These are phyloP conservation scores for Podospora anserina DNA, from an alignment of 495 filamentous ascomycete species.

Conservation along the genomic window DNA sequence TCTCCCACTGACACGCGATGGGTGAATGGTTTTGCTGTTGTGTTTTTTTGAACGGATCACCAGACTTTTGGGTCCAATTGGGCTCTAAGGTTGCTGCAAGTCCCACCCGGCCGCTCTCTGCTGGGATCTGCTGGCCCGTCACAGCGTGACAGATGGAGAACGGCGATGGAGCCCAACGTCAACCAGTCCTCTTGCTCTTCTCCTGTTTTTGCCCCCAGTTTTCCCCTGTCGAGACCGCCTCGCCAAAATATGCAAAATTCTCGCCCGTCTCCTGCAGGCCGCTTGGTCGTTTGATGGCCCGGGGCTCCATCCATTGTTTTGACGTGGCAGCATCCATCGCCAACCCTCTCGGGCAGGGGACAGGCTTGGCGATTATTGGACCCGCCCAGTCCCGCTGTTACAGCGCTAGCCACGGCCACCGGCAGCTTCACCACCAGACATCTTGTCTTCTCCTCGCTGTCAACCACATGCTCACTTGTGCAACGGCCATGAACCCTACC, in stretches of 20 bases:
- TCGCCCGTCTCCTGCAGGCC: slow-evolving; percentile 19
- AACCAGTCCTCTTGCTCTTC: slow-evolving; percentile 1
- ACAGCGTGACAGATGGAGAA: slow-evolving; percentile 23
- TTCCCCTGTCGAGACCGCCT: neutral
- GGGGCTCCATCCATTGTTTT: slow-evolving; percentile 21
- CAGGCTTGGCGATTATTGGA: slow-evolving; percentile 1
- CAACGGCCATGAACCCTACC: neutral
- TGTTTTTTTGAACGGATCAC: slow-evolving; percentile 17
- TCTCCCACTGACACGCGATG: neutral
- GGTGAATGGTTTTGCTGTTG: neutral
- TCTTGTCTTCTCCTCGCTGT: neutral
- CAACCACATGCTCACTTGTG: neutral
- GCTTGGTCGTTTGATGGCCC: slow-evolving; percentile 8
- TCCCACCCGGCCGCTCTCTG: slow-evolving; percentile 6
- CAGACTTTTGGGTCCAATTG: slow-evolving; percentile 26
- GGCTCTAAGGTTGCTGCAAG: slow-evolving; percentile 23
- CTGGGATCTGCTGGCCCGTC: slow-evolving; percentile 18
- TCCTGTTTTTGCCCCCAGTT: neutral
- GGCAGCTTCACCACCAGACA: neutral
- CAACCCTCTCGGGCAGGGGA: slow-evolving; percentile 20
- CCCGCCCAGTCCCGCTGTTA: neutral
- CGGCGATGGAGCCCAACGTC: slow-evolving; percentile 20
- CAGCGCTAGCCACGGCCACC: neutral
- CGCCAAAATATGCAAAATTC: slow-evolving; percentile 15
- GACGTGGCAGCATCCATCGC: slow-evolving; percentile 33